Evolutionary conservation across 2,329 filamentous ascomycete species (phyloP), one percentile per base, ranked within the genome.

Genomic region (Botryotinia globosa): DNA sequence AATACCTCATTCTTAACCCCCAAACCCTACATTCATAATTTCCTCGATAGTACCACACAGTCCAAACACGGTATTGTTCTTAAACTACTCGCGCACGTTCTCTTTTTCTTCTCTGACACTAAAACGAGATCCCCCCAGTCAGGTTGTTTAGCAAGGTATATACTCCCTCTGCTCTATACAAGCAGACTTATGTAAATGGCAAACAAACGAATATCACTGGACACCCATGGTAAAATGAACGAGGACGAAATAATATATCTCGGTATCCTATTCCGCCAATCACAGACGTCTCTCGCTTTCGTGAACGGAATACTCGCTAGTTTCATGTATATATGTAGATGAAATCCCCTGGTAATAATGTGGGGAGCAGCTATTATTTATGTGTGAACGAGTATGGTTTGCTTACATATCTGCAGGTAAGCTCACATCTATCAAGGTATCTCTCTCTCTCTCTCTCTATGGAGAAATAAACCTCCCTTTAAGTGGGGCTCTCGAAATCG

Each of bases 11-110:
- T 61, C 44, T 65, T 22, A 29, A 39, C 32, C 45, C 63, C 44
- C 63, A 37, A 48, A 66, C 63, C 63, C 63, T 66, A 66, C 64
- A 66, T 25, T 5, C 37, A 66, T 66, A 51, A 66, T 66, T 66
- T 54, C 64, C 64, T 54, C 45, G 37, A 66, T 51, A 66, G 54
- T 66, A 39, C 64, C 64, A 54, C 44, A 39, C 64, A 39, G 64
- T 54, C 32, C 48, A 44, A 22, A 66, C 64, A 54, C 32, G 32
- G 64, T 51, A 39, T 51, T n/a, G 25, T 18, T 66, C n/a, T 64
- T 44, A 32, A 45, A 32, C 37, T 39, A 14, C 48, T 22, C 14
- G 29, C 44, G 64, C 64, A 66, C 64, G 25, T 34, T 51, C 63
- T 34, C 29, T 34, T 18, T 25, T 16, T 16, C 45, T 5, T 5